These are phyloP conservation scores for Exsudoporus floridanus DNA, from an alignment of 1,284 basidiomycete species.

Conservation along the genomic window DNA sequence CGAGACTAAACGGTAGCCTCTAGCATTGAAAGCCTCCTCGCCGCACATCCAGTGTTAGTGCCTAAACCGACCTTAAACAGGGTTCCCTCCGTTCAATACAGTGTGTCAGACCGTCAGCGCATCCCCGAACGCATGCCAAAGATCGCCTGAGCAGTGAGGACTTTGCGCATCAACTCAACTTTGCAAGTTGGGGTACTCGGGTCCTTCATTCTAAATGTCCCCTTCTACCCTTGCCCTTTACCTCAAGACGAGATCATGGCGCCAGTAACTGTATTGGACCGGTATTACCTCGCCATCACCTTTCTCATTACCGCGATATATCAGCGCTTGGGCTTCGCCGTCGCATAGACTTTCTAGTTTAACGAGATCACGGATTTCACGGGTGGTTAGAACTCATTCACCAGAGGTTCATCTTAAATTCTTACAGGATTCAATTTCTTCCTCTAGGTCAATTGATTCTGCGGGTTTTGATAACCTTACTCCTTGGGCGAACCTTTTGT, in stretches of 20 bases:
- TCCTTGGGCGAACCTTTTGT: constrained; percentile 44
- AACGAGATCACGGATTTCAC: constrained; percentile 75
- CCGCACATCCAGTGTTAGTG: not conserved
- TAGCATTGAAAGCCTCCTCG: not conserved
- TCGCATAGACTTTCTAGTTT: constrained; percentile 70
- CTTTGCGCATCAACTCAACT: not conserved
- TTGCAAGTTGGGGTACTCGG: not conserved
- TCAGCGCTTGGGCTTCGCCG: constrained; percentile 65
- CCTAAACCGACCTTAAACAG: not conserved
- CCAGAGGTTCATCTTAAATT: not conserved
- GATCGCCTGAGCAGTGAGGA: not conserved
- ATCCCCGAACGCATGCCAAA: not conserved
- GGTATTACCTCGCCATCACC: constrained; percentile 66
- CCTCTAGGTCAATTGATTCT: not conserved
- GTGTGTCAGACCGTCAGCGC: not conserved
- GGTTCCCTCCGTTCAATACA: no score
- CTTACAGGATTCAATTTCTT: not conserved
- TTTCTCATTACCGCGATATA: constrained; percentile 66
- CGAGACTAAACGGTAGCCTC: not conserved
- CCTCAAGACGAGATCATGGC: constrained; percentile 32
- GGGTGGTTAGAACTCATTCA: constrained; percentile 41
- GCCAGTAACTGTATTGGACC: constrained; percentile 57
- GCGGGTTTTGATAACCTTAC: constrained; percentile 36
- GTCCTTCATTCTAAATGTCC: not conserved
- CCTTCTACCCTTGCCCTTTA: not conserved